Evolutionary conservation across 1,284 basidiomycete species (phyloP).

Genomic region (Xerocomus nothofagi): DNA sequence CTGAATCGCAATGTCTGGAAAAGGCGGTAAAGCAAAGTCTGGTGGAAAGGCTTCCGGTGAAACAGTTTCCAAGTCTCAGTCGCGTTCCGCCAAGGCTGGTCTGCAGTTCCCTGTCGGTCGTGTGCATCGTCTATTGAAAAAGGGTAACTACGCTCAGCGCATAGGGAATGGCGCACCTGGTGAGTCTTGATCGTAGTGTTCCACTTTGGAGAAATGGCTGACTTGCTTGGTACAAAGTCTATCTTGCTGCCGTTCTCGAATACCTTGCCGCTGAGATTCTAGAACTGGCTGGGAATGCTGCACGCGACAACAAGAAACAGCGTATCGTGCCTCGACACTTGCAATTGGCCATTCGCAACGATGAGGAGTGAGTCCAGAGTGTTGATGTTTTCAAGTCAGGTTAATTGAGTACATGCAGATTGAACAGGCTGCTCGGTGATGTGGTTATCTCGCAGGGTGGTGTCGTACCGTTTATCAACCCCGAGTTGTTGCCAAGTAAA

Average conservation of each 20-base stretch:
- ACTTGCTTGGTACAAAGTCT: conserved; percentile 44
- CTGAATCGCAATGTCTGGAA: conserved; percentile 45
- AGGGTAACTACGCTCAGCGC: conserved; percentile 71
- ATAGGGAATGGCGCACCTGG: conserved; percentile 62
- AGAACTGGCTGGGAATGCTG: conserved; percentile 74
- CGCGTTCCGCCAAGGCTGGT: conserved; percentile 83
- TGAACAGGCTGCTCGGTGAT: conserved; percentile 73
- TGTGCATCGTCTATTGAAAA: conserved; percentile 77
- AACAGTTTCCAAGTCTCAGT: conserved; percentile 51
- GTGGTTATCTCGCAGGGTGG: conserved; percentile 91
- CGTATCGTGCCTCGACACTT: conserved; percentile 89
- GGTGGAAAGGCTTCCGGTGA: conserved; percentile 53
- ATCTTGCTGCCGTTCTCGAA: conserved; percentile 73
- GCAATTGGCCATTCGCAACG: conserved; percentile 87
- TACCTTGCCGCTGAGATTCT: conserved; percentile 79
- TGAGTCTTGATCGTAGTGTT: conserved; percentile 2
- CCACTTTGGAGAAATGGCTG: conserved; percentile 12
- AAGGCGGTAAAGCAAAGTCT: conserved; percentile 61
- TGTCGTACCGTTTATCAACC: conserved; percentile 68
- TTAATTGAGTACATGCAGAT: conserved; percentile 31
- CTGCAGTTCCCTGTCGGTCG: conserved; percentile 83
- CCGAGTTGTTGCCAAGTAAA: conserved; percentile 51
- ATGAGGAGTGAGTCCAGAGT: conserved; percentile 65
- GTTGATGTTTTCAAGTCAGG: not conserved
- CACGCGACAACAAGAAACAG: conserved; percentile 72